Percentiles rank a stretch among this genome's conserved stretches.
Evolutionary conservation across 495 filamentous ascomycete species (phyloP).

Genomic region (Penicillium cinerascens): DNA sequence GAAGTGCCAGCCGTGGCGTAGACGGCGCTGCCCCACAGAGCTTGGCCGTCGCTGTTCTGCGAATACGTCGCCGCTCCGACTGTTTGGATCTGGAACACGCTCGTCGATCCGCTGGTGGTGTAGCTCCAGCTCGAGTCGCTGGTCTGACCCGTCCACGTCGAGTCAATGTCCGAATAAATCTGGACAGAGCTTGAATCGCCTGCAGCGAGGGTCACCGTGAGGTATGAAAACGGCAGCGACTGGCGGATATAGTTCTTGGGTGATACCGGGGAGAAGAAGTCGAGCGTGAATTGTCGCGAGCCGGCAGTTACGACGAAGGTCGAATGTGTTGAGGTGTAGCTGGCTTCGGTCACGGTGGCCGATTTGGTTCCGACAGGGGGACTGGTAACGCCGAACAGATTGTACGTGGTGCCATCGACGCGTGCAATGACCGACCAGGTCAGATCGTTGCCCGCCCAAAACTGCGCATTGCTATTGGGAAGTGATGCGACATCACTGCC

Average conservation of each 20-base stretch:
- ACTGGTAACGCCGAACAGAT: conserved; percentile 38
- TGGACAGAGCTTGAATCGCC: conserved; percentile 30
- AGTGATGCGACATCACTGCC: conserved; percentile 31
- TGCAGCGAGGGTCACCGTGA: conserved; percentile 58
- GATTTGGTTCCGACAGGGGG: conserved; percentile 18
- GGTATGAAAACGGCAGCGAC: conserved; percentile 71
- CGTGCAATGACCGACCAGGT: conserved; percentile 43
- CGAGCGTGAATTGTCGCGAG: conserved; percentile 30
- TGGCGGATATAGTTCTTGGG: conserved; percentile 75
- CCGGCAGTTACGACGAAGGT: conserved; percentile 37
- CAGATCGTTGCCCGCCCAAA: conserved; percentile 42
- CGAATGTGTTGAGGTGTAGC: conserved; percentile 41
- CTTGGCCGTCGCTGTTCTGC: conserved; percentile 29
- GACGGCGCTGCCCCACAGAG: conserved; percentile 41
- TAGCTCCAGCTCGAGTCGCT: conserved; percentile 25
- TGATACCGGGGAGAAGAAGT: conserved; percentile 78
- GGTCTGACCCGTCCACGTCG: conserved; percentile 40
- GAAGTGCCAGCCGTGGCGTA: conserved; percentile 29
- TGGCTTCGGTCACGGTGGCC: conserved; percentile 31
- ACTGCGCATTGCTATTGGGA: conserved; percentile 35
- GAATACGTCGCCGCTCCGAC: conserved; percentile 24
- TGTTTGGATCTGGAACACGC: conserved; percentile 27
- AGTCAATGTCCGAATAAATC: conserved; percentile 42
- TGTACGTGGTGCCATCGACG: conserved; percentile 41
- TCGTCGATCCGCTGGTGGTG: conserved; percentile 22